Evolutionary conservation across 2,329 filamentous ascomycete species (phyloP), one percentile per base, ranked within the genome.

Genomic region (Ophiostoma angusticollis): DNA sequence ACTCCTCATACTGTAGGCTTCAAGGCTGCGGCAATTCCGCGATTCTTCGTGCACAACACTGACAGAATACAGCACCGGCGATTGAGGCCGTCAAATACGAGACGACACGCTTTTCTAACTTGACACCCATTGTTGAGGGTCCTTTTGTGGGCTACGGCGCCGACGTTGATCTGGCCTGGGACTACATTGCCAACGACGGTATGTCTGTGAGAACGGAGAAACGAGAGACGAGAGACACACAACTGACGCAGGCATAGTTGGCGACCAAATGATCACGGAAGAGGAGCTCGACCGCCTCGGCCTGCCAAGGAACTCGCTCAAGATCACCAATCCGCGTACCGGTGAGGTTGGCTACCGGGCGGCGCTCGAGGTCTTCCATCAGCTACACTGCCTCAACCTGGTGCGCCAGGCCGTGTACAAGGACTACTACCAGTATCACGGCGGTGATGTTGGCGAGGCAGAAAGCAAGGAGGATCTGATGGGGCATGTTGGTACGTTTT

Each of bases 311-410:
- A 56, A 64, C 17, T 70, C 69, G 1, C 58, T 76, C n/a, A 67
- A 65, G 48, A 66, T 74, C 45, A 68, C 64, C 9, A 60, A 77
- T 46, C 67, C 71, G 5, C 60, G 58, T 31, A 73, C 72, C 1
- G 74, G 72, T 14, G 61, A 69, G 41, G 63, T 65, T 27, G 73
- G 72, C 1, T 78, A 75, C 47, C 62, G 72, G n/a, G 71, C 73
- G 0, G 73, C 67, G 0, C 55, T 74, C 3, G 69, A 74, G 49
- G 69, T 72, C 0, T 74, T 74, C 54, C 70, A 74, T 52, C 68
- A 68, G 48, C 58, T 71, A 24, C 66, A 68, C 49, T 70, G 66
- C 51, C 54, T 69, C 27, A 69, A 70, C 48, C 49, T 68, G 25
- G 52, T 62, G 48, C 52, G 66, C 11, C 63, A 70, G 47, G 60